Conservation (phyloP, 2,329 filamentous ascomycete species). For the Ophiostoma ulmi region DNA sequence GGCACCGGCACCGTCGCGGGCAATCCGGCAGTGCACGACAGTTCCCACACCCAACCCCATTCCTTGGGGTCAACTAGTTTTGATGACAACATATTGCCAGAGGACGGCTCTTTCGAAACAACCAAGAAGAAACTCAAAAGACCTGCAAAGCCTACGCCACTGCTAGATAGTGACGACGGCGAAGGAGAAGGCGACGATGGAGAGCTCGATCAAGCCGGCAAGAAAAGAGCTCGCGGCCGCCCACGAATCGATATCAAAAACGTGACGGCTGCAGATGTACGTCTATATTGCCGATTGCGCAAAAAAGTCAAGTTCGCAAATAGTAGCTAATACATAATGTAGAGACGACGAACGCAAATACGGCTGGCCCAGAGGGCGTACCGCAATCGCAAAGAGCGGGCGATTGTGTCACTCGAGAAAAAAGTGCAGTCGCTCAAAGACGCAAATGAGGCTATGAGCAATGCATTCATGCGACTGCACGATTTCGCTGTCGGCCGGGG, state of each 20-base stretch:
- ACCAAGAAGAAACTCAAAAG: neutral
- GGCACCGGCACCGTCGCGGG: neutral
- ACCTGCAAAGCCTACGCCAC: neutral
- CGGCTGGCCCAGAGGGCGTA: conserved; percentile 82
- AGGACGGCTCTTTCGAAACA: neutral
- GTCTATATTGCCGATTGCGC: conserved; percentile 34
- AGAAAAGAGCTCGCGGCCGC: conserved; percentile 63
- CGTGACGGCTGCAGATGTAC: conserved; percentile 71
- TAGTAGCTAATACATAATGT: conserved; percentile 32
- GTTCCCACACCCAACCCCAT: neutral
- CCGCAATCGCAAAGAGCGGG: conserved; percentile 75
- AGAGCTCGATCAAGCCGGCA: conserved; percentile 36
- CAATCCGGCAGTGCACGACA: neutral
- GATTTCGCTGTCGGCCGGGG: conserved; percentile 55
- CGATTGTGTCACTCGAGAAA: conserved; percentile 67
- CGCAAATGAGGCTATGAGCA: conserved; percentile 68
- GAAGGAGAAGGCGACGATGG: conserved; percentile 17
- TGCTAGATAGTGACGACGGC: conserved; percentile 13
- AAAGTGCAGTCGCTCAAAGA: conserved; percentile 64
- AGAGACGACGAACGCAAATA: conserved; percentile 79
- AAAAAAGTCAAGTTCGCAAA: no score
- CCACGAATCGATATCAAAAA: conserved; percentile 72
- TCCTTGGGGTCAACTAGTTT: neutral
- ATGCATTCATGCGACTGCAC: conserved; percentile 62
- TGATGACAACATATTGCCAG: neutral